A percentile compares a stretch with the other conserved stretches of the same genome.
Evolutionary conservation across 306 rosid genomes (phyloP).

Genomic region (Rubus parviflorus): DNA sequence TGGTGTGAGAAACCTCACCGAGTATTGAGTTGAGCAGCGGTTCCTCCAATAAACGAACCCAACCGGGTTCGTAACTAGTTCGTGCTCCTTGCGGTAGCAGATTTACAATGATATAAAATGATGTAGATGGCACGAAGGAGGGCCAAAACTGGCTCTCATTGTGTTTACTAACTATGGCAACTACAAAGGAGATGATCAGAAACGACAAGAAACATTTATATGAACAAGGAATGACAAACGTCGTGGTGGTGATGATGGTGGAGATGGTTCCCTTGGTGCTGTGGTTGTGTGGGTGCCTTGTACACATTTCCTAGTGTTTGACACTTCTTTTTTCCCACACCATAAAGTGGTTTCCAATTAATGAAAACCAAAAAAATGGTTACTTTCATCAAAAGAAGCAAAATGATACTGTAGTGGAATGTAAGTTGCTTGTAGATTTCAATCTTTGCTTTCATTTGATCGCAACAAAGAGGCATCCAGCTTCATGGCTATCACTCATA

Average conservation of each 20-base stretch:
- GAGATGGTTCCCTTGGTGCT: conserved; percentile 37
- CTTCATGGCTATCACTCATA: conserved; percentile 6
- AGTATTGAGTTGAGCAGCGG: neutral
- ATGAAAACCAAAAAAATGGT: neutral
- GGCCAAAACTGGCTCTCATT: conserved; percentile 12
- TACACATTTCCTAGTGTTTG: conserved; percentile 16
- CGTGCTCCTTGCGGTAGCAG: neutral
- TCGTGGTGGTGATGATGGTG: conserved; percentile 18
- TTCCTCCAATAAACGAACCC: neutral
- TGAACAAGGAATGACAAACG: conserved; percentile 4
- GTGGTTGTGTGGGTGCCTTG: conserved; percentile 16
- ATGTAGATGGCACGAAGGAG: conserved; percentile 14
- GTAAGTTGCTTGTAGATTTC: conserved; percentile 17
- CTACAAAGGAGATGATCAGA: conserved; percentile 6
- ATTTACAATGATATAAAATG: neutral
- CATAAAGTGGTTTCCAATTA: conserved; percentile 14
- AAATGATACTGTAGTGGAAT: conserved; percentile 7
- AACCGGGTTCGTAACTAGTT: neutral
- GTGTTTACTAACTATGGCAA: conserved; percentile 8
- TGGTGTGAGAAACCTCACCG: neutral
- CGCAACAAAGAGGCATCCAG: neutral
- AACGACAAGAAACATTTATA: neutral
- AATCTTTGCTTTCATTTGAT: conserved; percentile 18
- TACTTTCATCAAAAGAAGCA: conserved; percentile 11
- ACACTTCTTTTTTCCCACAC: conserved; percentile 15